Percentiles rank a stretch among this genome's conserved stretches.
Evolutionary conservation across 164 flowering plant species (phyloP).

Genomic region (Pachysandra terminalis): DNA sequence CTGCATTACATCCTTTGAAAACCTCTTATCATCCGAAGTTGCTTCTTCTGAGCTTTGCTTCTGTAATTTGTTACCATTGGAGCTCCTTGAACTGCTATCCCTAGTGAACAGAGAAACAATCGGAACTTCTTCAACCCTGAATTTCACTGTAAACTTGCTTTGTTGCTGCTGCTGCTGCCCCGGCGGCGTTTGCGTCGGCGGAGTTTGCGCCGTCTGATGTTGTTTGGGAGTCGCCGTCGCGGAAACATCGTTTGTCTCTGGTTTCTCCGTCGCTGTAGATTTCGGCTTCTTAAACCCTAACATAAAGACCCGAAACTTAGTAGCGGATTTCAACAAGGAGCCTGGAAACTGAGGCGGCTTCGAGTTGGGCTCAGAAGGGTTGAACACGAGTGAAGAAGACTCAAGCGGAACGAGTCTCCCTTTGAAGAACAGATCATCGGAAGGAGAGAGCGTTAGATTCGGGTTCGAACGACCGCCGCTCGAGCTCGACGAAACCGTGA

Average conservation of each 20-base stretch:
- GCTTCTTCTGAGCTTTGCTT: conserved; percentile 24
- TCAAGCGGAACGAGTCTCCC: conserved; percentile 60
- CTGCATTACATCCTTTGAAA: conserved; percentile 53
- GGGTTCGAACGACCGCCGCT: conserved; percentile 28
- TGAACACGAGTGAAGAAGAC: conserved; percentile 18
- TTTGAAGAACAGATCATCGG: conserved; percentile 70
- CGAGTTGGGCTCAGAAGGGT: conserved; percentile 28
- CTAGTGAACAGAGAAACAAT: conserved; percentile 58
- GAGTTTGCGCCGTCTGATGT: background rate
- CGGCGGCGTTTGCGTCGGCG: background rate
- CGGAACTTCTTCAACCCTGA: conserved; percentile 77
- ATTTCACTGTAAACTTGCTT: conserved; percentile 56
- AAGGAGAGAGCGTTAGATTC: conserved; percentile 43
- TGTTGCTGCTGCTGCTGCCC: conserved; percentile 1
- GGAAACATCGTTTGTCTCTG: conserved; percentile 16
- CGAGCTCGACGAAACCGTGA: conserved; percentile 46
- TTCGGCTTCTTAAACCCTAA: conserved; percentile 61
- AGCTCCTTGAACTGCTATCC: conserved; percentile 41
- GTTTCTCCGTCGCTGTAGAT: conserved; percentile 8
- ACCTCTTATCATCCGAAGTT: conserved; percentile 32
- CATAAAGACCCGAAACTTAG: conserved; percentile 68
- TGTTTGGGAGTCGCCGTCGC: background rate
- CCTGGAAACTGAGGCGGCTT: conserved; percentile 35
- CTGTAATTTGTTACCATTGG: conserved; percentile 17
- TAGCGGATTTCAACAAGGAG: conserved; percentile 43